Evolutionary conservation across 192 early-diverging fungal genomes (phyloP), one percentile per base, ranked within the genome.

Genomic region (Podila horticola): DNA sequence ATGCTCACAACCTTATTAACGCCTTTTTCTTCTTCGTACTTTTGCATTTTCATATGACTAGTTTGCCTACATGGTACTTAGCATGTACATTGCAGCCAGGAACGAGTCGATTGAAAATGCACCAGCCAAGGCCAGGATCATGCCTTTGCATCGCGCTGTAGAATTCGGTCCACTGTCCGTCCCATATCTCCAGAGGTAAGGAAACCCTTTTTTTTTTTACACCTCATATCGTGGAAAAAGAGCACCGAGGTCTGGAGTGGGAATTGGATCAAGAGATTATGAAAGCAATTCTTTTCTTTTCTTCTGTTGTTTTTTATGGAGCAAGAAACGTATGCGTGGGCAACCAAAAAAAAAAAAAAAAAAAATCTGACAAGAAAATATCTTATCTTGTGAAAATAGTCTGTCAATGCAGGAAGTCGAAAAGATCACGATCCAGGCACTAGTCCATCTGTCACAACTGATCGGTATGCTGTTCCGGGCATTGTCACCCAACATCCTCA

Each of bases 1-100:
- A 3, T 41, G 41, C 41, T 45, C 41, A 45, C 11, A 45, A 45
- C 41, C 41, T 45, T 45, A 45, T 45, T 45, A 5, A 41, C 9
- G 41, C 1, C 11, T 3, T 17, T 45, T 36, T 36, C 6, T 7
- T 36, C 9, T 36, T 9, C n/a, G 34, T 36, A 10, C 41, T 1
- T 45, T 45, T 45, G 41, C 41, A 45, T 45, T 45, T 45, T 45
- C 41, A 45, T 45, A 45, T 45, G 41, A 45, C 15, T 45, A 79
- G 76, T 79, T 79, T 64, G 76, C 76, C 5, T 79, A 79, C 24
- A 79, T 79, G 69, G 76, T 79, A 24, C 71, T 79, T 66, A 79
- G 70, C 64, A 79, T 79, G 76, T 79, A 79, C 17, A 79, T 79
- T 36, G 76, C 76, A 26, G 76, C 76, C n/a, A 79, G 76, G 26